A percentile compares a stretch with the other conserved stretches of the same genome.
Conservation (phyloP, 805 yeast species). For the Spathaspora gorwiae region DNA sequence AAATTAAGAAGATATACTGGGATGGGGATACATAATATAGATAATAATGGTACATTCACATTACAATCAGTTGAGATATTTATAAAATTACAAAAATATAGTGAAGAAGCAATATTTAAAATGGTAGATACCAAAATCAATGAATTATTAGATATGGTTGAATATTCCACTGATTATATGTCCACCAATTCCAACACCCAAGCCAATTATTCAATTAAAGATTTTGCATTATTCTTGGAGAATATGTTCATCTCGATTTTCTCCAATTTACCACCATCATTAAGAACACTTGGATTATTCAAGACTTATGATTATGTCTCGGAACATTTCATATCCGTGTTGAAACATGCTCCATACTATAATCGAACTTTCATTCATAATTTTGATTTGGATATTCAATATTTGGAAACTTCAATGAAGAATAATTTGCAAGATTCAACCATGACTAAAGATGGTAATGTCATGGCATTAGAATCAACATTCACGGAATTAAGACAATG, state of each 20-base stretch:
- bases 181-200: conserved; percentile 47
- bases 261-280: conserved; percentile 71
- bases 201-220: conserved; percentile 73
- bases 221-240: conserved; percentile 79
- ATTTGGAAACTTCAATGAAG: conserved; percentile 57
- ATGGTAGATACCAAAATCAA: conserved; percentile 77
- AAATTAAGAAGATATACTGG: conserved; percentile 35
- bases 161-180: conserved; percentile 69
- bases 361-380: conserved; percentile 62
- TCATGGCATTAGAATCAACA: conserved; percentile 62
- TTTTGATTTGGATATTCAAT: conserved; percentile 71
- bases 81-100: conserved; percentile 55
- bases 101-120: conserved; percentile 77
- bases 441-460: conserved; percentile 23
- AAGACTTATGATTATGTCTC: conserved; percentile 85
- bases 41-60: conserved; percentile 33
- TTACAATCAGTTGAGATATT: conserved; percentile 52
- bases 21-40: conserved; percentile 36
- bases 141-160: conserved; percentile 78
- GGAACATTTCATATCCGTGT: conserved; percentile 56
- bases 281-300: conserved; percentile 74
- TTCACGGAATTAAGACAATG: conserved; percentile 78
- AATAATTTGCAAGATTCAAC: conserved; percentile 10
- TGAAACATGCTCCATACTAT: conserved; percentile 52
- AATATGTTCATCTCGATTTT: conserved; percentile 83